These are phyloP conservation scores for Rhynchospora pubera DNA, from an alignment of 176 grass and related monocot genomes.

Conservation along the genomic window DNA sequence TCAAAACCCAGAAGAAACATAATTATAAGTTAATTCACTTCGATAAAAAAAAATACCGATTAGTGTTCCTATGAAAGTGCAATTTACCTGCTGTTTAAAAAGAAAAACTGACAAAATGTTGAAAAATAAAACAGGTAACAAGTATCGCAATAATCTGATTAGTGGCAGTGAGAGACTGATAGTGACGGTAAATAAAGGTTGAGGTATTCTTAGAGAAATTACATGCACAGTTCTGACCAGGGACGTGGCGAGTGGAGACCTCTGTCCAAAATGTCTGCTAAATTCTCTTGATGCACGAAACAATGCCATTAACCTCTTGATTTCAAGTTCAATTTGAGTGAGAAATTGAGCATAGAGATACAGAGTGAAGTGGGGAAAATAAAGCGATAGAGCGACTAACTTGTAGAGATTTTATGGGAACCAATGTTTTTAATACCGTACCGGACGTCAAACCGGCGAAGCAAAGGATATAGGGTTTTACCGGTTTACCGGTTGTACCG, in stretches of 20 bases:
- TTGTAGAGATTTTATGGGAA: slow-evolving; percentile 4
- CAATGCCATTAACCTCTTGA: slow-evolving; percentile 18
- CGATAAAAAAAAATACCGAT: too few species aligned
- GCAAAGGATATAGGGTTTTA: too few species aligned
- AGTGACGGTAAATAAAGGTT: not conserved
- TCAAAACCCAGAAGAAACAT: too few species aligned
- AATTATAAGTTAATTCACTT: too few species aligned
- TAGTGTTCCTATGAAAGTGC: too few species aligned
- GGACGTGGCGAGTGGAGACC: slow-evolving; percentile 1
- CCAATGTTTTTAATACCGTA: too few species aligned
- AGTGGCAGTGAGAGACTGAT: not conserved
- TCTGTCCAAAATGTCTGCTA: not conserved
- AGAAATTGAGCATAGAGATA: not conserved
- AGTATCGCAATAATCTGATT: not conserved
- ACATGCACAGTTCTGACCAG: slow-evolving; percentile 10
- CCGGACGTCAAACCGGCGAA: too few species aligned
- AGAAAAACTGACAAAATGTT: too few species aligned
- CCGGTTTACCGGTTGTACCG: too few species aligned
- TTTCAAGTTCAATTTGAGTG: not conserved
- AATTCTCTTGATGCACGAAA: slow-evolving; percentile 10
- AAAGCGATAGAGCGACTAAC: not conserved
- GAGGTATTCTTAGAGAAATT: not conserved
- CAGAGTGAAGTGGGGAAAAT: not conserved
- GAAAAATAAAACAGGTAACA: too few species aligned
- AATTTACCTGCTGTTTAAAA: too few species aligned